Evolutionary conservation across 2,329 filamentous ascomycete genomes (phyloP), one percentile per base, ranked within the genome.

Genomic region (Phialemonium atrogriseum): DNA sequence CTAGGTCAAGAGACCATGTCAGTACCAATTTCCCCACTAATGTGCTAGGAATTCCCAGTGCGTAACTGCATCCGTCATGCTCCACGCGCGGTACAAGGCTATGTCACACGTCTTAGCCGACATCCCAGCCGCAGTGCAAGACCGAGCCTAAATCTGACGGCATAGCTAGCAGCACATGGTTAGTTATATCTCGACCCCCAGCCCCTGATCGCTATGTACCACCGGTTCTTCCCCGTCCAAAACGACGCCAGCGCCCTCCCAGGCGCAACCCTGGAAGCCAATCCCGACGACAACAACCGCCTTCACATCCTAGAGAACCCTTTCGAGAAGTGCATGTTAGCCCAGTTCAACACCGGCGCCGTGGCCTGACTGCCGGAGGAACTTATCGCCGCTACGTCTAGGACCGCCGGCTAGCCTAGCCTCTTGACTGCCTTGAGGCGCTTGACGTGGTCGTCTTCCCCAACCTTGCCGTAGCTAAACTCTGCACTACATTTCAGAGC

Each of bases 361-460:
- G 64, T 80, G 5, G 64, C 65, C 4, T 81, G 77, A 77, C 54
- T 80, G 20, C 68, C 73, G 32, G 76, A 80, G 43, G 77, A 80
- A 47, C 56, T 80, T 10, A 60, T 77, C 7, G 50, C 60, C 5
- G 66, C 70, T 4, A 34, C 30, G 35, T 8, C 34, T 7, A 5
- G 24, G 6, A 21, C 27, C 15, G 21, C 28, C 6, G 25, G 24
- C 23, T 12, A 24, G 10, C 34, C 49, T 22, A 51, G 48, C 24
- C 24, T 56, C 5, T 80, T 80, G 48, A 53, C 9, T 64, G 59
- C 5, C 56, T 68, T 1, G 69, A 73, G 11, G 71, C 71, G 25
- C 56, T 80, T 13, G 70, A 77, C 24, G 62, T 63, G 13, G 59
- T 64, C 27, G 52, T 80, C 11, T 80, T 80, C 44, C 74, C 74